These are phyloP conservation scores for Dioszegia hungarica DNA, from an alignment of 768 basidiomycete genomes.

Conservation along the genomic window DNA sequence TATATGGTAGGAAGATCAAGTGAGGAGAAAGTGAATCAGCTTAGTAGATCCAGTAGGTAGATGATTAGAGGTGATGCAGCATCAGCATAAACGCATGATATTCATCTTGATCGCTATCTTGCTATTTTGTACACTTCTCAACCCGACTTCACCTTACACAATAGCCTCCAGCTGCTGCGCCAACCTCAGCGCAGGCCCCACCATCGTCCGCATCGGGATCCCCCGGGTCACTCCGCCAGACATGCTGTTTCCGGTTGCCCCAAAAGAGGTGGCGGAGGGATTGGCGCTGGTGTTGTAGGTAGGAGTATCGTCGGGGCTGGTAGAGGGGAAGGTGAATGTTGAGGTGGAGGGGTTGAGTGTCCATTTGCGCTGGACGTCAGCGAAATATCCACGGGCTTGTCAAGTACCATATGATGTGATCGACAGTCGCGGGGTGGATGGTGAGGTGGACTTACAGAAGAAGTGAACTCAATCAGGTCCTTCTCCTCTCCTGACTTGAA, in stretches of 20 bases:
- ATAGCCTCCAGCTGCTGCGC: slow-evolving; percentile 50
- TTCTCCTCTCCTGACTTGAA: slow-evolving; percentile 74
- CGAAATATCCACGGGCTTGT: neutral
- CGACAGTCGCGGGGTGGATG: too few species aligned
- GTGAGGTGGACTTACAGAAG: slow-evolving; percentile 56
- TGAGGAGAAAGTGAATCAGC: too few species aligned
- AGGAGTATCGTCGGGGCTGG: neutral
- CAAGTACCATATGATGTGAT: too few species aligned
- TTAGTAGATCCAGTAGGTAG: too few species aligned
- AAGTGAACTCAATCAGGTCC: slow-evolving; percentile 62
- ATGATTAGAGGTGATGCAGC: too few species aligned
- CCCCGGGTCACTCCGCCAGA: slow-evolving; percentile 26
- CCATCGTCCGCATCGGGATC: slow-evolving; percentile 40
- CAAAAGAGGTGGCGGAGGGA: neutral
- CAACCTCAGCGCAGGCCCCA: slow-evolving; percentile 46
- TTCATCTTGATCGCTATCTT: too few species aligned
- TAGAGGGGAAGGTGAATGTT: slow-evolving; percentile 66
- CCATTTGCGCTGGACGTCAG: slow-evolving; percentile 59
- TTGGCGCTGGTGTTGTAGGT: neutral
- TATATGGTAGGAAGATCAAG: too few species aligned
- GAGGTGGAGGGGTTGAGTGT: slow-evolving; percentile 62
- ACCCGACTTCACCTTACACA: too few species aligned
- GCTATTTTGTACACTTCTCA: too few species aligned
- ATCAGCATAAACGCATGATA: too few species aligned
- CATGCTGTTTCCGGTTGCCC: slow-evolving; percentile 9